Percentiles rank a stretch among this genome's conserved stretches.
These are phyloP conservation scores for Kodamaea neixiangensis DNA, from an alignment of 805 yeast genomes.

Conservation along the genomic window DNA sequence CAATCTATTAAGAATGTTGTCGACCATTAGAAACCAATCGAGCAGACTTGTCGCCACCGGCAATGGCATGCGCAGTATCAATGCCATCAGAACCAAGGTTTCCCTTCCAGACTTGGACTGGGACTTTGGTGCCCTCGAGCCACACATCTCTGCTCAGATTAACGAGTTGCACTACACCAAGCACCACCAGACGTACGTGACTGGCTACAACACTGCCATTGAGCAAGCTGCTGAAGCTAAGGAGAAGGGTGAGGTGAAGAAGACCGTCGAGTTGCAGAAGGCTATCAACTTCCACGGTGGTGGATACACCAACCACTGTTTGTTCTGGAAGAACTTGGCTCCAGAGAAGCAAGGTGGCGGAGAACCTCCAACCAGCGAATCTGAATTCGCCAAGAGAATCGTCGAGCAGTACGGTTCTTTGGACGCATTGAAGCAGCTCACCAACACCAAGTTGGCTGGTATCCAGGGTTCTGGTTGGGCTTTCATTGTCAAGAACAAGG, in stretches of 20 bases:
- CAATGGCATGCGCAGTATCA: not conserved
- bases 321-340: slow-evolving; percentile 87
- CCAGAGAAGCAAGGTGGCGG: slow-evolving; percentile 82
- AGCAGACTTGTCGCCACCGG: not conserved
- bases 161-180: slow-evolving; percentile 85
- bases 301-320: slow-evolving; percentile 81
- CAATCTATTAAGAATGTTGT: not conserved
- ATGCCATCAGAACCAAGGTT: slow-evolving; percentile 57
- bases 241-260: slow-evolving; percentile 56
- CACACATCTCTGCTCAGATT: slow-evolving; percentile 81
- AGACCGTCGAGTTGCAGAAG: slow-evolving; percentile 66
- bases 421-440: slow-evolving; percentile 62
- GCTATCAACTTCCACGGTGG: slow-evolving; percentile 90
- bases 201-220: slow-evolving; percentile 75
- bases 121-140: slow-evolving; percentile 85
- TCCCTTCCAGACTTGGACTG: slow-evolving; percentile 80
- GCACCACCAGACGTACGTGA: slow-evolving; percentile 92
- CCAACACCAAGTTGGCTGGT: slow-evolving; percentile 70
- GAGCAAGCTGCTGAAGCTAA: slow-evolving; percentile 73
- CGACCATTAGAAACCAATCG: not conserved
- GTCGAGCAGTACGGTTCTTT: slow-evolving; percentile 66
- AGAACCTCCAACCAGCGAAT: slow-evolving; percentile 50
- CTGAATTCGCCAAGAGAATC: slow-evolving; percentile 62
- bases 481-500: slow-evolving; percentile 79
- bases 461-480: slow-evolving; percentile 98